Base-by-base conservation (phyloP, 805 yeast genomes). In the Metschnikowia amazonensis region DNA sequence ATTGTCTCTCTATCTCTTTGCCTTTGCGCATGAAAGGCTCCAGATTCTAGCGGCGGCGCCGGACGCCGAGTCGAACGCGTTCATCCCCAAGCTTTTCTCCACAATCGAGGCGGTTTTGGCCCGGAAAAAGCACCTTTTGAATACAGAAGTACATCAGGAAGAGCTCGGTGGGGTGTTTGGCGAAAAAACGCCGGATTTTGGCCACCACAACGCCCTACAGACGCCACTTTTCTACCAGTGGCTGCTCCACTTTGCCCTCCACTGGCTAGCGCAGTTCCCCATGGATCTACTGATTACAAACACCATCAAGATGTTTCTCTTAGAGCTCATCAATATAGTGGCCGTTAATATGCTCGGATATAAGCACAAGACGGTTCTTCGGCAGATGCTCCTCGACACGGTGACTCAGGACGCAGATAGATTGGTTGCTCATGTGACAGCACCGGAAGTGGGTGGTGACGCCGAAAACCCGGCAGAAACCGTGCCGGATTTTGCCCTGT, bases 21-120 rank as follows among this genome's bases (percentile, higher is more conserved):
- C 62, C 14, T 68, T 68, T 47, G 54, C 68, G 31, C 53, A 62
- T 41, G 60, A 59, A 20, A 55, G 59, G 37, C 56, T 66, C 9
- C 28, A 40, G 3, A 25, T 21, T 4, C 32, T 49, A 25, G 29
- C 25, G 20, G 17, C 16, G 14, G 27, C 23, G n/a, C 38, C 45
- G 5, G 43, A 48, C 27, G 8, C 10, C 8, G 51, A 42, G n/a
- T 25, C 49, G 2, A 43, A 14, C 30, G 44, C 44, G 31, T 50
- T 64, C 28, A 49, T 60, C 14, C 50, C 50, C 10, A 50, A 61
- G 18, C 46, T 70, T 9, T 50, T 66, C 10, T 45, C 57, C 25
- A 60, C 69, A 8, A 62, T 69, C 11, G 70, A 66, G 43, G 45
- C 66, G 35, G 69, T 71, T n/a, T 49, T 70, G 6, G 45, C 61